Conservation (phyloP, 1,284 basidiomycete genomes). For the Porodaedalea pini region DNA sequence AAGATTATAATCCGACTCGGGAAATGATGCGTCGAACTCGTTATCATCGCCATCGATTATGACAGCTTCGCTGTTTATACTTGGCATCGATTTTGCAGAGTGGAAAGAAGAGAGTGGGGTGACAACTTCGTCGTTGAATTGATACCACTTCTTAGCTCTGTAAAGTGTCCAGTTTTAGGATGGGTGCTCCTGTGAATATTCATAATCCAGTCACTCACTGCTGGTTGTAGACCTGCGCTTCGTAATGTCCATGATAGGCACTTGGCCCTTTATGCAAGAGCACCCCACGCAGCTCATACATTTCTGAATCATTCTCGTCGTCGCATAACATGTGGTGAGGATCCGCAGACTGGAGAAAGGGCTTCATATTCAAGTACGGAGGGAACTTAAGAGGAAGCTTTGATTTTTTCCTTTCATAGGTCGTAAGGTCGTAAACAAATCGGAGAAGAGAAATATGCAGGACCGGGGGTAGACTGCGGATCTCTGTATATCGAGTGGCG, state of each 20-base stretch:
- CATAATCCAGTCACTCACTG: constrained; percentile 39
- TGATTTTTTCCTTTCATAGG: constrained; percentile 78
- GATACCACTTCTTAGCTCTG: constrained; percentile 66
- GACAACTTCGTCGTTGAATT: constrained; percentile 83
- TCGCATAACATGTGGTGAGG: constrained; percentile 8
- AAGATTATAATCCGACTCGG: neutral
- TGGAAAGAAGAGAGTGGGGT: constrained; percentile 48
- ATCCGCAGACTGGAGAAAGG: constrained; percentile 42
- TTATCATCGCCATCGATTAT: constrained; percentile 17
- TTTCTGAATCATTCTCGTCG: constrained; percentile 28
- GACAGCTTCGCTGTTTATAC: neutral
- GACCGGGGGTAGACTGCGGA: constrained; percentile 73
- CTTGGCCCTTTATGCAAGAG: constrained; percentile 81
- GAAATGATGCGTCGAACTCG: neutral
- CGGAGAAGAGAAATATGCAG: constrained; percentile 87
- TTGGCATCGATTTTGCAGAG: constrained; percentile 17
- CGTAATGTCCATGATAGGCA: constrained; percentile 91
- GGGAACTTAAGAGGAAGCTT: constrained; percentile 78
- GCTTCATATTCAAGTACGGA: constrained; percentile 65
- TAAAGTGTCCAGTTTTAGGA: constrained; percentile 40
- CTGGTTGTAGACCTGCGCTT: constrained; percentile 81
- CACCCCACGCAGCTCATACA: constrained; percentile 80
- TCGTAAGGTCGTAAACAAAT: constrained; percentile 80
- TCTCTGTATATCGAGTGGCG: constrained; percentile 70
- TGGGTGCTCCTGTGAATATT: neutral